Evolutionary conservation across 2,329 filamentous ascomycete species (phyloP).

Genomic region (Colletotrichum phormii): DNA sequence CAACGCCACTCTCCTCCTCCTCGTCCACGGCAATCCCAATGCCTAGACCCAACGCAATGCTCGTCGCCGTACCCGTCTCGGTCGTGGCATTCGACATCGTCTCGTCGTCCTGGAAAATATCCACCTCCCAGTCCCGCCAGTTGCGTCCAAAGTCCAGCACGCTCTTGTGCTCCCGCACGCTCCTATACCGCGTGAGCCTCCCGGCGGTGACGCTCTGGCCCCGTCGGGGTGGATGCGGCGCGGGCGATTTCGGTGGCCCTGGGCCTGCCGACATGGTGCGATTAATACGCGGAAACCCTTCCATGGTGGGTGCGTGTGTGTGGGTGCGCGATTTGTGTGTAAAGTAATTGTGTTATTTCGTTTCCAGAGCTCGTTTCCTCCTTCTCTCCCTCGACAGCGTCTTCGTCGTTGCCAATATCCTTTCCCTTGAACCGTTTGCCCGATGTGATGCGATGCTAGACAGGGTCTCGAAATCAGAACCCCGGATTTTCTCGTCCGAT

Average conservation of each 20-base stretch:
- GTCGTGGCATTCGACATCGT: slow-evolving; percentile 34
- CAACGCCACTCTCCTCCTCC: not conserved
- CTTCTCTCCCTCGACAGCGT: not conserved
- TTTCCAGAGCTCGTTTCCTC: not conserved
- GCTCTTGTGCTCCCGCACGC: slow-evolving; percentile 32
- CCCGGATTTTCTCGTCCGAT: slow-evolving; percentile 30
- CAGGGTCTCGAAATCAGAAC: not conserved
- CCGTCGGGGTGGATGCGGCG: slow-evolving; percentile 33
- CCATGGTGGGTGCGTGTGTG: slow-evolving; percentile 10
- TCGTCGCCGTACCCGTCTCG: slow-evolving; percentile 34
- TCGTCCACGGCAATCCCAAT: slow-evolving; percentile 34
- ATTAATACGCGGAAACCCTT: slow-evolving; percentile 25
- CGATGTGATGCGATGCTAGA: not conserved
- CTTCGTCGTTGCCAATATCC: not conserved
- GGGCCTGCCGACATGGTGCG: slow-evolving; percentile 35
- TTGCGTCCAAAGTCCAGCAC: slow-evolving; percentile 33
- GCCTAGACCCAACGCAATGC: slow-evolving; percentile 19
- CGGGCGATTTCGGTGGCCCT: slow-evolving; percentile 32
- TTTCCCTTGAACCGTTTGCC: not conserved
- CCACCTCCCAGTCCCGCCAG: slow-evolving; percentile 36
- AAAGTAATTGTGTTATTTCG: not conserved
- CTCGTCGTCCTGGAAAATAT: slow-evolving; percentile 34
- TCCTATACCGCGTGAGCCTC: slow-evolving; percentile 27
- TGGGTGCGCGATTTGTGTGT: not conserved
- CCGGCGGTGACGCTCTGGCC: slow-evolving; percentile 30